phyloP scores from a whole-genome alignment of 192 early-diverging fungal species.

The Phlyctochytrium planicorne region DNA sequence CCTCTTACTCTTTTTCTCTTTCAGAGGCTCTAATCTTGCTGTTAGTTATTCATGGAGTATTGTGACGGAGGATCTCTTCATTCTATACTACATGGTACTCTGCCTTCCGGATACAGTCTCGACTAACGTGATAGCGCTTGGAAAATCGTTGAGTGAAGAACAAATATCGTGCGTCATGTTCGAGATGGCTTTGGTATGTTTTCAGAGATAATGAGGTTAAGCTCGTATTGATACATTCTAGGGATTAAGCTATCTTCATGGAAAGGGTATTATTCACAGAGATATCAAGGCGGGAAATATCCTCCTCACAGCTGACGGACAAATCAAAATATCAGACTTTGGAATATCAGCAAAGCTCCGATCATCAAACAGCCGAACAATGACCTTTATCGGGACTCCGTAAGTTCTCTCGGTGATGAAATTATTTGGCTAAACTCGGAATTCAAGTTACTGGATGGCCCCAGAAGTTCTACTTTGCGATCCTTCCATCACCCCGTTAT shows the following conservation, averaged over 20 bases:
- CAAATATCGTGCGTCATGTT: background rate
- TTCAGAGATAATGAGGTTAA: too few species aligned
- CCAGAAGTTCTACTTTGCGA: too few species aligned
- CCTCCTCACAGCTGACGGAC: conserved; percentile 62
- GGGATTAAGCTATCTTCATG: conserved; percentile 74
- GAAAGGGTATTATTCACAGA: conserved; percentile 51
- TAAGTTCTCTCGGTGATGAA: conserved; percentile 20
- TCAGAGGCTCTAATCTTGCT: conserved; percentile 74
- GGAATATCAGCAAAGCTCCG: conserved; percentile 66
- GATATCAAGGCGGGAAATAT: conserved; percentile 79
- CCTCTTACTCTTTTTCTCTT: conserved; percentile 86
- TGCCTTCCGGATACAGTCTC: conserved; percentile 9
- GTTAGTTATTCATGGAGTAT: conserved; percentile 98
- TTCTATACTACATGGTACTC: conserved; percentile 90
- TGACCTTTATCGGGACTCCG: conserved; percentile 89
- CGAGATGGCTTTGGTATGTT: too few species aligned
- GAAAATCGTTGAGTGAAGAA: background rate
- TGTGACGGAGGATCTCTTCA: conserved; percentile 97
- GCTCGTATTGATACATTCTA: conserved; percentile 69
- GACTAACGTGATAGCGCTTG: background rate
- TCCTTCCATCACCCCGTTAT: too few species aligned
- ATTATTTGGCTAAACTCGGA: too few species aligned
- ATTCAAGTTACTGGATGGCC: too few species aligned
- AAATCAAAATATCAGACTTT: conserved; percentile 70
- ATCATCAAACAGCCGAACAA: conserved; percentile 40